Conservation (phyloP, 2,329 filamentous ascomycete genomes). For the Apiospora sp. region DNA sequence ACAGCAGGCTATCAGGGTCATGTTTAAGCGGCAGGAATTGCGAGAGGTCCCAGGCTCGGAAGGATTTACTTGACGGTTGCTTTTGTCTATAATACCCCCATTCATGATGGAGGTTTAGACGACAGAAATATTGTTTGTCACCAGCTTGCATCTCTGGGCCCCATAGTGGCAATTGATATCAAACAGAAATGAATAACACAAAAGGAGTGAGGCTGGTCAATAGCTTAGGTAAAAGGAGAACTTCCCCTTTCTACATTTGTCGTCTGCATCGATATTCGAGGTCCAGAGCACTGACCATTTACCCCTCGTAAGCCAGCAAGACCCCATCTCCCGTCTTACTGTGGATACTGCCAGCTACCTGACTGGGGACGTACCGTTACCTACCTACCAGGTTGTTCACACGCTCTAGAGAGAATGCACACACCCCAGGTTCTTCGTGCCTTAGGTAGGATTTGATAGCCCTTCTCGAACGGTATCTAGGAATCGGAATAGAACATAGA, state of each 20-base stretch:
- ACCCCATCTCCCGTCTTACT: neutral
- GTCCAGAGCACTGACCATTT: conserved; percentile 7
- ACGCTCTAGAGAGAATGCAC: too few relatives aligned
- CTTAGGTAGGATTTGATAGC: too few relatives aligned
- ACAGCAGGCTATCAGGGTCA: neutral
- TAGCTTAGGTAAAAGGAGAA: neutral
- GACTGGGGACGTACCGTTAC: neutral
- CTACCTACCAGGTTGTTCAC: too few relatives aligned
- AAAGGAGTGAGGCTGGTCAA: neutral
- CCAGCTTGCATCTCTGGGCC: neutral
- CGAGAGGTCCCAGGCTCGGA: neutral
- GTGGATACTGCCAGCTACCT: conserved; percentile 1
- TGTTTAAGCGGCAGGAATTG: neutral
- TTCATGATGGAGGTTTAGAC: neutral
- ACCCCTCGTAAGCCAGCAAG: conserved; percentile 15
- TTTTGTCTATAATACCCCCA: conserved; percentile 4
- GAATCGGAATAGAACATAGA: too few relatives aligned
- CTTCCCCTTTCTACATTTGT: neutral
- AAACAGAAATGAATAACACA: neutral
- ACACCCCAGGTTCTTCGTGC: too few relatives aligned
- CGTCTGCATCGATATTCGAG: neutral
- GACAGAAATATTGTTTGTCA: neutral
- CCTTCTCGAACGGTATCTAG: too few relatives aligned
- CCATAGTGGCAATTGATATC: neutral
- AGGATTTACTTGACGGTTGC: neutral